phyloP scores from a whole-genome alignment of 495 filamentous ascomycete genomes.

The Cercophora samala region DNA sequence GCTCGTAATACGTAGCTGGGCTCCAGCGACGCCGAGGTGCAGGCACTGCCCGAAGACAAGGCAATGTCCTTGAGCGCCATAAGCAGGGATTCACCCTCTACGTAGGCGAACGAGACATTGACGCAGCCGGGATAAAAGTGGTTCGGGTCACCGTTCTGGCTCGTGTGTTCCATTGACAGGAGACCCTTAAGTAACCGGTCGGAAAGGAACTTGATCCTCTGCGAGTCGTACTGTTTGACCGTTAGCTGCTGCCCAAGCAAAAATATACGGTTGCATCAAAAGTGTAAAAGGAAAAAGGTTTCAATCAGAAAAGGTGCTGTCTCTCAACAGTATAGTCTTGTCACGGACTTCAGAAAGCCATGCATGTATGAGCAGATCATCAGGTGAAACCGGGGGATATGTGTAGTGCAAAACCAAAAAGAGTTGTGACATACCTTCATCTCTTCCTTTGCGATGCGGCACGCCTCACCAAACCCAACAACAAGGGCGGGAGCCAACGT shows the following conservation, averaged over 20 bases:
- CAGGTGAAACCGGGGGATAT: constrained; percentile 35
- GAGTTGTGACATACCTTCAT: constrained; percentile 64
- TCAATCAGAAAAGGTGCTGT: constrained; percentile 49
- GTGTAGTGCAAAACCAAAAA: constrained; percentile 8
- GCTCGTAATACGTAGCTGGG: constrained; percentile 94
- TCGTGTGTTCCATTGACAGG: constrained; percentile 84
- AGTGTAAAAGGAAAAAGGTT: constrained; percentile 4
- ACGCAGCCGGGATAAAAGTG: constrained; percentile 94
- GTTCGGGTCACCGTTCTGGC: constrained; percentile 79
- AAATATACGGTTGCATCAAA: neutral
- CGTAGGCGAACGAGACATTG: constrained; percentile 96
- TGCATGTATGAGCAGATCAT: constrained; percentile 72
- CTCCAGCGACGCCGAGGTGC: constrained; percentile 93
- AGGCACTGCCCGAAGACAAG: constrained; percentile 92
- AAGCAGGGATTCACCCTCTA: constrained; percentile 94
- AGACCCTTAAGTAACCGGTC: constrained; percentile 78
- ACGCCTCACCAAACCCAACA: constrained; percentile 94
- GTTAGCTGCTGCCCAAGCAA: constrained; percentile 22
- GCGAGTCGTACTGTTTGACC: constrained; percentile 73
- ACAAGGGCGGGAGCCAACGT: constrained; percentile 85
- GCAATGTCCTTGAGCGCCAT: constrained; percentile 99
- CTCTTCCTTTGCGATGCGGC: constrained; percentile 83
- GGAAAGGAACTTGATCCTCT: constrained; percentile 76
- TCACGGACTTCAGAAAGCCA: constrained; percentile 58
- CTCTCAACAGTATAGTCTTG: constrained; percentile 49